Evolutionary conservation across 2,329 filamentous ascomycete species (phyloP).

Genomic region (Scedosporium aurantiacum): DNA sequence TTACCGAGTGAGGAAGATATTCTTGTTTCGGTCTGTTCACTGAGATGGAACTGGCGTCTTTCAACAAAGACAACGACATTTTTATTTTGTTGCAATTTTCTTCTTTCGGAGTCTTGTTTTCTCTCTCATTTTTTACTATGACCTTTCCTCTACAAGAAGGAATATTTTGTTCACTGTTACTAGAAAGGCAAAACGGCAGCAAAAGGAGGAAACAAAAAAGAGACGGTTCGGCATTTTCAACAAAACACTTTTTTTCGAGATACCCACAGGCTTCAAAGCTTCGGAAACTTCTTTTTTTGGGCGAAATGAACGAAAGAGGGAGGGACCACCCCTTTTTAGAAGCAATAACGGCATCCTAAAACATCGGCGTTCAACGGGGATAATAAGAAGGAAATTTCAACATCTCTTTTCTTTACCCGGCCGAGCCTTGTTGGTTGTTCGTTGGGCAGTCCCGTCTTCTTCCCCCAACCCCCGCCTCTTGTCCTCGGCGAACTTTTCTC

Average conservation of each 20-base stretch:
- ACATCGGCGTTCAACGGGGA: constrained; percentile 28
- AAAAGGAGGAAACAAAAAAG: constrained; percentile 19
- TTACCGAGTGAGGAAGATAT: not conserved
- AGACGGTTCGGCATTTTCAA: constrained; percentile 27
- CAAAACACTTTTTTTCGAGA: constrained; percentile 11
- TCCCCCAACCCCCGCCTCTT: too few relatives aligned
- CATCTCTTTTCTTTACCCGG: constrained; percentile 33
- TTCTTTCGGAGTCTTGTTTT: constrained; percentile 22
- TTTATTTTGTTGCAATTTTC: constrained; percentile 17
- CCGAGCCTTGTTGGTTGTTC: constrained; percentile 16
- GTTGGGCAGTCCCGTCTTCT: constrained; percentile 16
- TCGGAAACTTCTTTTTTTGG: constrained; percentile 9
- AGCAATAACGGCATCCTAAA: constrained; percentile 11
- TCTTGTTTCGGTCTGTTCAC: not conserved
- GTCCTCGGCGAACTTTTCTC: too few relatives aligned
- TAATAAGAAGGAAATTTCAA: constrained; percentile 33
- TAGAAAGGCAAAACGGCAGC: not conserved
- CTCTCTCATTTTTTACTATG: not conserved
- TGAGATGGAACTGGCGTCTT: constrained; percentile 26
- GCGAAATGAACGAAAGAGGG: constrained; percentile 17
- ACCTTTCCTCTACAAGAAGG: too few relatives aligned
- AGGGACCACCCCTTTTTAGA: not conserved
- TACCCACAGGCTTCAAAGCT: constrained; percentile 17
- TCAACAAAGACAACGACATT: constrained; percentile 32
- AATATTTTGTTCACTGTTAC: not conserved